These are phyloP conservation scores for Oxyria digyna DNA, from an alignment of 148 eudicot genomes.

Conservation along the genomic window DNA sequence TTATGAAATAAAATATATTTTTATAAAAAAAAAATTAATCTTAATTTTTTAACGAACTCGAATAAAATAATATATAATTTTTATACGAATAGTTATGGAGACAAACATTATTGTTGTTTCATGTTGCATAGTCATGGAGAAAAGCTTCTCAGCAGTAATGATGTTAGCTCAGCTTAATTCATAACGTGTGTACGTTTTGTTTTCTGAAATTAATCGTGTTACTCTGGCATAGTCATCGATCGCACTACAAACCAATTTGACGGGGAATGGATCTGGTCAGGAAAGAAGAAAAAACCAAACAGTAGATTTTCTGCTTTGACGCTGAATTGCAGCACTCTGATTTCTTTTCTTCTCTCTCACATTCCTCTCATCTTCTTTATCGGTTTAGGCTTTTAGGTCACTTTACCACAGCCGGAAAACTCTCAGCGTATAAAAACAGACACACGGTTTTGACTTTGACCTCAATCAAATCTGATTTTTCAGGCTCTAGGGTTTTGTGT, in stretches of 20 bases:
- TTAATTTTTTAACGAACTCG: too few relatives aligned
- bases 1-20: too few relatives aligned
- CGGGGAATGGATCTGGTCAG: background rate
- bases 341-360: background rate
- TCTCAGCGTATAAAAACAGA: background rate
- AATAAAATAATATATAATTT: too few relatives aligned
- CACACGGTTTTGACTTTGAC: constrained; percentile 7
- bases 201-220: too few relatives aligned
- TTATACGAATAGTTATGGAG: too few relatives aligned
- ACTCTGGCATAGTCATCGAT: background rate
- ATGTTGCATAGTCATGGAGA: too few relatives aligned
- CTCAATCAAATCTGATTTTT: background rate
- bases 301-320: background rate
- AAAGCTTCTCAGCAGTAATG: too few relatives aligned
- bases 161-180: too few relatives aligned
- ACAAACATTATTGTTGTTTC: too few relatives aligned
- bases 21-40: too few relatives aligned
- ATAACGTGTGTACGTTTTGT: too few relatives aligned
- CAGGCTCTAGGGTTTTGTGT: background rate
- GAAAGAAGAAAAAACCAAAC: background rate
- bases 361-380: background rate
- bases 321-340: background rate
- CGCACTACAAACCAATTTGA: background rate
- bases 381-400: background rate
- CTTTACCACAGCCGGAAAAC: background rate